Percentiles rank a stretch among this genome's conserved stretches.
phyloP scores from a whole-genome alignment of 768 basidiomycete genomes.

The Paxillus rubicundulus region DNA sequence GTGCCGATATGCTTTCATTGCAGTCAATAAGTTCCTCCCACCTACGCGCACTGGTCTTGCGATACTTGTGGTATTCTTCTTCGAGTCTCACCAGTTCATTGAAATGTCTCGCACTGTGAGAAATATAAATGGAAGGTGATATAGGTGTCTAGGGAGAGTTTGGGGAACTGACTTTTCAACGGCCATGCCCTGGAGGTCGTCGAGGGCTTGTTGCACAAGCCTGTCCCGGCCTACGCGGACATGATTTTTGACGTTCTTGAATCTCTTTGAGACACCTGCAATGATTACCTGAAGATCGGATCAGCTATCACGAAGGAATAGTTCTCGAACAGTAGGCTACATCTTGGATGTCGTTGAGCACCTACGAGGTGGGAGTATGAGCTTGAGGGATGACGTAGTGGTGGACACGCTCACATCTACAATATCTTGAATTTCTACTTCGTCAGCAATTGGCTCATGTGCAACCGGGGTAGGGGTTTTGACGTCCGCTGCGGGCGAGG shows the following conservation, averaged over 20 bases:
- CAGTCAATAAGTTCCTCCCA: slow-evolving; percentile 44
- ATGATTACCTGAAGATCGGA: slow-evolving; percentile 43
- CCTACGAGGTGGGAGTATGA: slow-evolving; percentile 28
- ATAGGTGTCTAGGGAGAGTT: not conserved
- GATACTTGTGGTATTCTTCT: slow-evolving; percentile 46
- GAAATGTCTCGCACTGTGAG: slow-evolving; percentile 46
- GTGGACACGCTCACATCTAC: slow-evolving; percentile 36
- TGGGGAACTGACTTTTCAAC: slow-evolving; percentile 21
- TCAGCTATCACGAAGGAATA: slow-evolving; percentile 13
- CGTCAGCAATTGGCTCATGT: slow-evolving; percentile 2
- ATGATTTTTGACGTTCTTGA: slow-evolving; percentile 46
- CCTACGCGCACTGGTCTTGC: slow-evolving; percentile 38
- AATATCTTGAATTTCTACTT: slow-evolving; percentile 34
- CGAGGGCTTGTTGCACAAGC: slow-evolving; percentile 46
- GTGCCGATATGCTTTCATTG: slow-evolving; percentile 34
- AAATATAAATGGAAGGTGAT: slow-evolving; percentile 2
- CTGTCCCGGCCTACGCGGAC: slow-evolving; percentile 43
- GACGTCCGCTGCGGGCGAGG: not conserved
- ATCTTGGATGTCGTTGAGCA: slow-evolving; percentile 49
- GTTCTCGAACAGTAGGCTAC: slow-evolving; percentile 22
- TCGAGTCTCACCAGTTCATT: slow-evolving; percentile 56
- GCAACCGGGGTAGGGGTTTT: not conserved
- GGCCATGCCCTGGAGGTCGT: slow-evolving; percentile 44
- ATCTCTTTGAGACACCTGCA: slow-evolving; percentile 44
- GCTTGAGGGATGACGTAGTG: not conserved